Percentiles rank a stretch among this genome's conserved stretches.
These are phyloP conservation scores for Bertia moriformis DNA, from an alignment of 2,329 filamentous ascomycete genomes.

Conservation along the genomic window DNA sequence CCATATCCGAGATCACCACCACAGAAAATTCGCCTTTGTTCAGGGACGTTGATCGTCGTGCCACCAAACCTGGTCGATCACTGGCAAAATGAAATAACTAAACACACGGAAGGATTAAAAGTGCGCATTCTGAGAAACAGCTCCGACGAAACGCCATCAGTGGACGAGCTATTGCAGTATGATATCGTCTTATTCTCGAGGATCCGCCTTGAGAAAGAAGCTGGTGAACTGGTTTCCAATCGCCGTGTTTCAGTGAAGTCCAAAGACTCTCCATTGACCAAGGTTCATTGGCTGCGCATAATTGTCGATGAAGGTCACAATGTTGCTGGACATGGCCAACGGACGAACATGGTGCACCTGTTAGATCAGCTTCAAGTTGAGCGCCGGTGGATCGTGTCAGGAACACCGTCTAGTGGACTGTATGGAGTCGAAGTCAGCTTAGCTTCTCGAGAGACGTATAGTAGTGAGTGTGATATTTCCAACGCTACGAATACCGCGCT, in stretches of 20 bases:
- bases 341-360: slow-evolving; percentile 14
- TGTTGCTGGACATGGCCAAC: slow-evolving; percentile 25
- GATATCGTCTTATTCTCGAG: slow-evolving; percentile 49
- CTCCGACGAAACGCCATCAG: slow-evolving; percentile 27
- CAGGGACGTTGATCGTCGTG: slow-evolving; percentile 46
- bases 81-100: slow-evolving; percentile 43
- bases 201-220: slow-evolving; percentile 42
- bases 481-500: background rate
- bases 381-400: slow-evolving; percentile 49
- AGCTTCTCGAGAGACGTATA: background rate
- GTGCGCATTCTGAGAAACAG: slow-evolving; percentile 34
- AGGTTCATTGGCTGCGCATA: slow-evolving; percentile 46
- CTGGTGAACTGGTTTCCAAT: slow-evolving; percentile 18
- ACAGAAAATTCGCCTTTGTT: slow-evolving; percentile 29
- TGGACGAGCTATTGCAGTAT: slow-evolving; percentile 31
- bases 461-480: background rate
- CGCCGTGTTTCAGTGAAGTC: slow-evolving; percentile 6
- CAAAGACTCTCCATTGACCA: slow-evolving; percentile 38
- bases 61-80: slow-evolving; percentile 49
- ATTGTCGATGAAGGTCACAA: slow-evolving; percentile 55
- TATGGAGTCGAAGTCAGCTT: slow-evolving; percentile 34
- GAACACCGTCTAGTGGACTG: slow-evolving; percentile 46
- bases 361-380: slow-evolving; percentile 22
- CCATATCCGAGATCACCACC: slow-evolving; percentile 15
- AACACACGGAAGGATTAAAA: slow-evolving; percentile 32